A percentile compares a stretch with the other conserved stretches of the same genome.
phyloP scores from a whole-genome alignment of 83 land plant genomes.

The Larix sibirica region DNA sequence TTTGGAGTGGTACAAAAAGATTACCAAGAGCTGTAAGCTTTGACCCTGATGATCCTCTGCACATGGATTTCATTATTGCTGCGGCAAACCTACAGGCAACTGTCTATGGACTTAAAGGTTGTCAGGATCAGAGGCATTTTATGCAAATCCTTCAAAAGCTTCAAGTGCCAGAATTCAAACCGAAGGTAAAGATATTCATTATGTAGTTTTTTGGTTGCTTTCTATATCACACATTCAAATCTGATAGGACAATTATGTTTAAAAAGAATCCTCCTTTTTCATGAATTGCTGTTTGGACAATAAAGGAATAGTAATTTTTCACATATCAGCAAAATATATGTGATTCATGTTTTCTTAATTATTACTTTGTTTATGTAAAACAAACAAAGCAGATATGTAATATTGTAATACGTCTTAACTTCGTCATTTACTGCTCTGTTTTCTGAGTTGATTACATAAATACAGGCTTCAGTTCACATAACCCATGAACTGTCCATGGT shows the following conservation, averaged over 20 bases:
- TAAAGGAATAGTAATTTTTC: neutral
- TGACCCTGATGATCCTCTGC: slow-evolving; percentile 35
- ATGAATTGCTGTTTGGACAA: neutral
- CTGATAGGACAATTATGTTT: neutral
- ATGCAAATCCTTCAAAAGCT: slow-evolving; percentile 37
- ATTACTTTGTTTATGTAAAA: neutral
- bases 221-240: neutral
- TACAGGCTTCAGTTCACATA: neutral
- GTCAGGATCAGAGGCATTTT: slow-evolving; percentile 43
- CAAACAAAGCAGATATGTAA: neutral
- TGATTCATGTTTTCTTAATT: neutral
- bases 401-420: no score
- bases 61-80: slow-evolving; percentile 54
- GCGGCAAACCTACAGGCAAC: slow-evolving; percentile 64
- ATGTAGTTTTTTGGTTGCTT: neutral
- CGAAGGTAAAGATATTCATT: slow-evolving; percentile 28
- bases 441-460: neutral
- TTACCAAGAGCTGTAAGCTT: slow-evolving; percentile 40
- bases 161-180: slow-evolving; percentile 48
- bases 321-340: neutral
- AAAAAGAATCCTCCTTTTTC: neutral
- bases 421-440: no score
- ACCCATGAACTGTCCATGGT: neutral
- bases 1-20: slow-evolving; percentile 67
- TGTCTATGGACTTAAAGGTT: slow-evolving; percentile 61